A percentile compares a stretch with the other conserved stretches of the same genome.
Conservation (phyloP, 192 early-diverging fungal species). For the Coemansia sp. region DNA sequence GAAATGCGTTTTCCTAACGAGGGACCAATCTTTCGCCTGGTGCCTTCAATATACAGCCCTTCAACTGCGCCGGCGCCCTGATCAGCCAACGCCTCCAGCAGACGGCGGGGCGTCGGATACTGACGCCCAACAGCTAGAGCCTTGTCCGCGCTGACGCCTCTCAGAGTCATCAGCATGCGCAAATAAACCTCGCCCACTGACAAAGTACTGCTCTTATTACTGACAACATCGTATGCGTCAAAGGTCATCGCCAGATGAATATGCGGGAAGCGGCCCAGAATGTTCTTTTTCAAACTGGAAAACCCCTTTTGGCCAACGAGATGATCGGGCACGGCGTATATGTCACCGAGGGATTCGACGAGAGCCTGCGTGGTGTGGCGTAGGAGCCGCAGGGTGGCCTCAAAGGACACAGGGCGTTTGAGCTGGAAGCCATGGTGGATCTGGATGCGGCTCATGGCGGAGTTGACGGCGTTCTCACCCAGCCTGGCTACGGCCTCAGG, state of each 20-base stretch:
- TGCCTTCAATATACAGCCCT: conserved; percentile 51
- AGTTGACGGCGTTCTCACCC: conserved; percentile 62
- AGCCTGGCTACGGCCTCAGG: conserved; percentile 60
- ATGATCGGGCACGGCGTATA: conserved; percentile 58
- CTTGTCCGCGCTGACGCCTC: conserved; percentile 83
- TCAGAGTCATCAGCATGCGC: conserved; percentile 80
- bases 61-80: conserved; percentile 47
- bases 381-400: conserved; percentile 82
- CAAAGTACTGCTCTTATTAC: conserved; percentile 71
- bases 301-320: conserved; percentile 54
- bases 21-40: conserved; percentile 55
- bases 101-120: conserved; percentile 64
- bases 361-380: conserved; percentile 60
- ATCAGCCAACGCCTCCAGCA: conserved; percentile 51
- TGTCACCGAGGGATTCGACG: conserved; percentile 49
- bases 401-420: conserved; percentile 68
- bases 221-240: conserved; percentile 62
- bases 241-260: conserved; percentile 59
- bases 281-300: conserved; percentile 49
- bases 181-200: conserved; percentile 74
- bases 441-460: conserved; percentile 74
- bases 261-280: conserved; percentile 32
- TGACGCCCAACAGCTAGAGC: conserved; percentile 65
- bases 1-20: conserved; percentile 55
- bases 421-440: conserved; percentile 79